Conservation (phyloP, 1,139 yeast species). For the Taphrina flavorubra region DNA sequence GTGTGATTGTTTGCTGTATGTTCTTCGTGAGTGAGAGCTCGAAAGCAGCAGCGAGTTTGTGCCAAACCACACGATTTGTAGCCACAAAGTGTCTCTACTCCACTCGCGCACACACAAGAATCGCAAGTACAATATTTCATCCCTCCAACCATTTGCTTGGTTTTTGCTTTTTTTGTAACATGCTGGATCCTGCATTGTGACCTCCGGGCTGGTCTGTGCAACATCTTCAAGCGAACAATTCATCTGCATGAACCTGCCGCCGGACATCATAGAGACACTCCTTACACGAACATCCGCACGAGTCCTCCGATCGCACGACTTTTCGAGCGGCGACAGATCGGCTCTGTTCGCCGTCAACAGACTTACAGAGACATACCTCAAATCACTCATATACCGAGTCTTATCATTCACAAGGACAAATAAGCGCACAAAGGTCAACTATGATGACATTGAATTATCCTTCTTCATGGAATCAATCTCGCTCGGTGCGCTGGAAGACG, state of each 20-base stretch:
- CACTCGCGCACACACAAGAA: background rate
- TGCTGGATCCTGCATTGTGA: no score
- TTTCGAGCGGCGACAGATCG: conserved; percentile 10
- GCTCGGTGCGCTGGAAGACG: conserved; percentile 29
- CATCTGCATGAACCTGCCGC: conserved; percentile 25
- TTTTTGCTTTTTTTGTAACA: no score
- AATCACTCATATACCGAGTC: conserved; percentile 17
- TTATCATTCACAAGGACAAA: conserved; percentile 29
- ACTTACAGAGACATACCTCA: conserved; percentile 25
- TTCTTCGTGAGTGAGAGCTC: no score
- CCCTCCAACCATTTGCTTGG: no score
- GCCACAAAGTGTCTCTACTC: background rate
- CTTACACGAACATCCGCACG: conserved; percentile 16
- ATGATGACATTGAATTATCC: conserved; percentile 32
- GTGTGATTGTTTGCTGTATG: no score
- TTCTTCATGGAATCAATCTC: conserved; percentile 27
- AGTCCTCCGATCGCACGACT: conserved; percentile 21
- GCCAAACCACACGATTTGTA: background rate
- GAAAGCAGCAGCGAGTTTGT: no score
- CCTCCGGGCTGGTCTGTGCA: no score
- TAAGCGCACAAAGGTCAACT: conserved; percentile 25
- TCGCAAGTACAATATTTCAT: no score
- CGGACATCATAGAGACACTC: conserved; percentile 28
- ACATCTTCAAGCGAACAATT: no score
- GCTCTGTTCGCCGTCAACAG: conserved; percentile 27